Conservation (phyloP, 1,139 yeast species). For the Geotrichum reessii region DNA sequence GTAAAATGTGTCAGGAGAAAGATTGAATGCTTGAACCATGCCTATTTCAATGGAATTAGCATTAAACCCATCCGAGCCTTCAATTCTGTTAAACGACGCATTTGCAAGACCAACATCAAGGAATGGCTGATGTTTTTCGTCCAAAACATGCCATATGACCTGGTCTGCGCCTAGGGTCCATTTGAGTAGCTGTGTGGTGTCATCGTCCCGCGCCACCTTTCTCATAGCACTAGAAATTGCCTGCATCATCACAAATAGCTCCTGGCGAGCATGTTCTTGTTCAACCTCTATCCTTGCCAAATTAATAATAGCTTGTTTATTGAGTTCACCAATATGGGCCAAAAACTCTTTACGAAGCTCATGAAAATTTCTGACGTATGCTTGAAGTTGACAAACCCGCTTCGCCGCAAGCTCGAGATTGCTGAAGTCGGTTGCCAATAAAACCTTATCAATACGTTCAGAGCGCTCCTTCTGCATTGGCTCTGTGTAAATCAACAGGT, state of each 20-base stretch:
- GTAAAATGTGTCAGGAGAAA: constrained; percentile 54
- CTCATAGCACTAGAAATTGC: constrained; percentile 55
- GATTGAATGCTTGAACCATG: constrained; percentile 65
- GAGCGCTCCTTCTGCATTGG: constrained; percentile 52
- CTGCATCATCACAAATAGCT: constrained; percentile 59
- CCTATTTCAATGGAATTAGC: constrained; percentile 54
- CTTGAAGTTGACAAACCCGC: constrained; percentile 53
- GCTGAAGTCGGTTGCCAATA: constrained; percentile 62
- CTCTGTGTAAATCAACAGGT: constrained; percentile 61
- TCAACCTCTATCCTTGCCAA: constrained; percentile 50
- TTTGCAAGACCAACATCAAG: constrained; percentile 65
- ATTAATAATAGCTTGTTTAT: constrained; percentile 27
- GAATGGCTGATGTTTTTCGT: constrained; percentile 56
- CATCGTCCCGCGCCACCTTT: constrained; percentile 38
- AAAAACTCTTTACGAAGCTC: constrained; percentile 45
- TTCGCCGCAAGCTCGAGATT: constrained; percentile 53
- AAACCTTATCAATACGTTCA: constrained; percentile 58
- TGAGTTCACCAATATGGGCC: constrained; percentile 28
- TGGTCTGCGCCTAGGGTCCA: constrained; percentile 71
- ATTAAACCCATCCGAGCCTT: constrained; percentile 59
- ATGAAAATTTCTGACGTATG: constrained; percentile 44
- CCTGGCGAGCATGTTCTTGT: constrained; percentile 50
- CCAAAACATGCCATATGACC: constrained; percentile 65
- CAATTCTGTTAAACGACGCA: constrained; percentile 55
- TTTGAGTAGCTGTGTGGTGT: constrained; percentile 38